Evolutionary conservation across 164 flowering plant species (phyloP).

Genomic region (Nymphaea thermarum): DNA sequence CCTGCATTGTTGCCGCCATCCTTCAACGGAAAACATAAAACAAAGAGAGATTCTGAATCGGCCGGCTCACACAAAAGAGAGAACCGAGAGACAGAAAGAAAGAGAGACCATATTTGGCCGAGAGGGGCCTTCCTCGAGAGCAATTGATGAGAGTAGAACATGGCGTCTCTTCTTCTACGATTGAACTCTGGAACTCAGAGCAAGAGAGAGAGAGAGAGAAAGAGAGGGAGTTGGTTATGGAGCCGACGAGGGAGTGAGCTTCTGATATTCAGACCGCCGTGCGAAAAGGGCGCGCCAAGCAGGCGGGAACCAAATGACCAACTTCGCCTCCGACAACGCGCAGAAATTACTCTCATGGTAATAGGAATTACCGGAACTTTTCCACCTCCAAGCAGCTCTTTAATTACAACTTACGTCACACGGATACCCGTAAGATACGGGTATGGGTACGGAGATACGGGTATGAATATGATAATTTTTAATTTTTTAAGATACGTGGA

Average conservation of each 20-base stretch:
- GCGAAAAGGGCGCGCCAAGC: background rate
- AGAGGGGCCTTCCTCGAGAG: slow-evolving; percentile 88
- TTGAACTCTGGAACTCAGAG: background rate
- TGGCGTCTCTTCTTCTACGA: slow-evolving; percentile 7
- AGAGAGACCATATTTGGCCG: slow-evolving; percentile 74
- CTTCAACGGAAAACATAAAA: slow-evolving; percentile 22
- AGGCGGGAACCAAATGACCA: background rate
- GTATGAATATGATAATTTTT: no score
- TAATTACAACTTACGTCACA: no score
- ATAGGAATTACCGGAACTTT: no score
- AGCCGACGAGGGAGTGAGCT: background rate
- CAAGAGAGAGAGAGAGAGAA: background rate
- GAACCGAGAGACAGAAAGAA: background rate
- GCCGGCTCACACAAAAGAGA: background rate
- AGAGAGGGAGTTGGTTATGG: no score
- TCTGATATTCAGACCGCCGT: no score
- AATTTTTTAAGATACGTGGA: no score
- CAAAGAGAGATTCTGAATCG: background rate
- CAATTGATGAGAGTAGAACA: slow-evolving; percentile 96
- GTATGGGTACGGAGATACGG: no score
- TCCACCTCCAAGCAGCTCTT: no score
- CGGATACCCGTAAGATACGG: no score
- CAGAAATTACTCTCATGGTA: no score
- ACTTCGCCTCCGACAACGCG: no score
- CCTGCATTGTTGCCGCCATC: slow-evolving; percentile 92